phyloP scores from a whole-genome alignment of 1,139 yeast species.

The Kodamaea sp. region DNA sequence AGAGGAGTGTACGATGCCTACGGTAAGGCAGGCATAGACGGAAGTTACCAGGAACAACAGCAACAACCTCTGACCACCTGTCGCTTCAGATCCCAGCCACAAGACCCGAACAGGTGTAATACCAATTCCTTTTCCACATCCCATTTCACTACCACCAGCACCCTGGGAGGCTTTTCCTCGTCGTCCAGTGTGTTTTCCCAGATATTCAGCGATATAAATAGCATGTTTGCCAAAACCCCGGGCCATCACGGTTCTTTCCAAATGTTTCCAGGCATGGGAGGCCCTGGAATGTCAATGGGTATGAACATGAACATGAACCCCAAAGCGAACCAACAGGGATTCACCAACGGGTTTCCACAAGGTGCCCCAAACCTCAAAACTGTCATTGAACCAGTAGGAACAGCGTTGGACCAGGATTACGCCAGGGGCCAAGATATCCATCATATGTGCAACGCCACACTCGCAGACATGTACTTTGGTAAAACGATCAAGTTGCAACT shows the following conservation, averaged over 20 bases:
- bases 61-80: too few species aligned
- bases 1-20: conserved; percentile 39
- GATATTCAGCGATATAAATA: conserved; percentile 40
- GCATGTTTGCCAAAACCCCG: conserved; percentile 23
- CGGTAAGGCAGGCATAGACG: conserved; percentile 44
- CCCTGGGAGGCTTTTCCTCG: conserved; percentile 2
- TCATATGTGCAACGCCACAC: conserved; percentile 45
- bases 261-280: conserved; percentile 4
- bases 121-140: neutral
- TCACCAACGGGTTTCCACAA: too few species aligned
- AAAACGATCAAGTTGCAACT: conserved; percentile 47
- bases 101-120: conserved; percentile 1
- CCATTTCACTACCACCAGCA: neutral
- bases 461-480: conserved; percentile 51
- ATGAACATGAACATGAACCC: conserved; percentile 3
- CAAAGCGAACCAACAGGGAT: neutral
- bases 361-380: conserved; percentile 12
- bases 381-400: conserved; percentile 15
- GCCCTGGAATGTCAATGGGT: conserved; percentile 2
- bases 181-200: conserved; percentile 38
- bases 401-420: conserved; percentile 11
- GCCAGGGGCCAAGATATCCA: conserved; percentile 46
- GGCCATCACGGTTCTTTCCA: neutral
- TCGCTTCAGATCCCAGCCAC: conserved; percentile 2
- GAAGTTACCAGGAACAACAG: conserved; percentile 19